Evolutionary conservation across 2,329 filamentous ascomycete species (phyloP), one percentile per base, ranked within the genome.

Genomic region (Fusarium equiseti): DNA sequence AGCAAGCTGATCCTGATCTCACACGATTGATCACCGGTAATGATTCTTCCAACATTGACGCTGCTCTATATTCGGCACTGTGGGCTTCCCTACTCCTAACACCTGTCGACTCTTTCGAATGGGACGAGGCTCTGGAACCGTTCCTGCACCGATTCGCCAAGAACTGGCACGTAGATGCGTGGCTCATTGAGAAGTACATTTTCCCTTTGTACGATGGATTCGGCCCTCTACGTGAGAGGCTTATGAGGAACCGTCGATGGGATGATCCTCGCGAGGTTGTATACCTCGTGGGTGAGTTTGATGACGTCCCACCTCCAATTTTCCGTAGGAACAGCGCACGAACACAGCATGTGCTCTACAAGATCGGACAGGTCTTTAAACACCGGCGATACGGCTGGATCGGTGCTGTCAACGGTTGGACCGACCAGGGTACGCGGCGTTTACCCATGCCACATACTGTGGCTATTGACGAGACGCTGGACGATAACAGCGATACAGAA

Each of bases 321-420:
- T 79, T 73, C 73, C 78, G 69, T 26, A 79, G 78, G 76, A 49
- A 72, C 75, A n/a, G 55, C 56, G 38, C 51, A 55, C 66, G 59
- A 8, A 70, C 68, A 11, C 66, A 75, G 32, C 68, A 72, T 7
- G 74, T 79, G 31, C 73, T 77, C 3, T 95, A 89, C 78, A 88
- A 85, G 53, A 87, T 97, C 51, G 96, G 96, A 1, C 92, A 97
- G 74, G 87, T 97, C 9, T 97, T 98, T 77, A 87, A 86, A 50
- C 96, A 99, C 80, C 89, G 86, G 66, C 88, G 94, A 48, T 97
- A 96, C 78, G 83, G 87, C 22, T 97, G 95, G 78, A 84, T 90
- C 51, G 95, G 91, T 20, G 87, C 97, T 27, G 92, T 99, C 63
- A 93, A 92, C 16, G 95, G 95, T n/a, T 99, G 95, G 95, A 90